phyloP scores from a whole-genome alignment of 176 grass and related monocot genomes.

The Zizania latifolia region DNA sequence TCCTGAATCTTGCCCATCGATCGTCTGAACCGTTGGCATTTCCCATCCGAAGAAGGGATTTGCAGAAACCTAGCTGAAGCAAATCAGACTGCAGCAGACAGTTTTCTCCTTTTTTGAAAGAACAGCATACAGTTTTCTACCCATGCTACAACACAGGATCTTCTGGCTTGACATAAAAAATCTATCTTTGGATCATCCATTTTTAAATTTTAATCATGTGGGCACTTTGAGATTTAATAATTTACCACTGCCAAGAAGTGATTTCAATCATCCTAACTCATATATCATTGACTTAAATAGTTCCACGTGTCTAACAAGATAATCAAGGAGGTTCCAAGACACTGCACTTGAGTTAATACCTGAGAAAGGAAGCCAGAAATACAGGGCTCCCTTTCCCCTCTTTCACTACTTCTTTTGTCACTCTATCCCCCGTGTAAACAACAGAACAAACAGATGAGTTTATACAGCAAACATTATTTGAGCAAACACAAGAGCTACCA shows the following conservation, averaged over 20 bases:
- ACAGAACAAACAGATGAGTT: constrained; percentile 4
- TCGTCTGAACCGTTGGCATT: background rate
- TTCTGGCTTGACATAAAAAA: background rate
- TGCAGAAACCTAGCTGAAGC: background rate
- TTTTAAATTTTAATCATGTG: background rate
- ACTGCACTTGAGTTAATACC: background rate
- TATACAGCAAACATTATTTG: background rate
- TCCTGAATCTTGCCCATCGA: background rate
- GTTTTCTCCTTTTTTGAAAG: too few relatives aligned
- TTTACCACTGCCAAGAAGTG: too few relatives aligned
- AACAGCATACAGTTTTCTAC: too few relatives aligned
- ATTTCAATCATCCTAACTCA: too few relatives aligned
- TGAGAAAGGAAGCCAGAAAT: background rate
- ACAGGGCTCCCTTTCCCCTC: background rate
- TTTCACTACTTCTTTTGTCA: background rate
- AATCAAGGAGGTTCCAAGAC: background rate
- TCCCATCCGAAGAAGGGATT: background rate
- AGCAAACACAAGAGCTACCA: background rate
- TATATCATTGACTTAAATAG: too few relatives aligned
- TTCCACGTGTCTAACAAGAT: too few relatives aligned
- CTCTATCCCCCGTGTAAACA: background rate
- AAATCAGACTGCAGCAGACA: too few relatives aligned
- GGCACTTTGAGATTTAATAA: background rate
- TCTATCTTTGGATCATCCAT: background rate
- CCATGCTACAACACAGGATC: background rate